Conservation (phyloP, 768 basidiomycete genomes). For the Tephrocybe sp. region DNA sequence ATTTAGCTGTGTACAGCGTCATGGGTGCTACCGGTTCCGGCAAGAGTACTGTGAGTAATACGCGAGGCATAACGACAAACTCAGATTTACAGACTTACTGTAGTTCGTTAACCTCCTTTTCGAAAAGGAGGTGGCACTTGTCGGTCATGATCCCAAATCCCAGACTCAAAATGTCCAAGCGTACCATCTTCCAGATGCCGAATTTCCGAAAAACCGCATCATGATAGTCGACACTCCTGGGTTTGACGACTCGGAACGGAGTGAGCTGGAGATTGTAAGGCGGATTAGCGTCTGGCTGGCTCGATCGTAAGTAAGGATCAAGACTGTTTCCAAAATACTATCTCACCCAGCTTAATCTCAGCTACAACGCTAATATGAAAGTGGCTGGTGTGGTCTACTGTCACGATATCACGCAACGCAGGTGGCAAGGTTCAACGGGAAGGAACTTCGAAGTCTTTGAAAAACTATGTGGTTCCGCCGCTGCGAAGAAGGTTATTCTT, state of each 20-base stretch:
- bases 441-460: conserved; percentile 27
- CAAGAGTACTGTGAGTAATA: not conserved
- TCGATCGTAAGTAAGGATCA: not conserved
- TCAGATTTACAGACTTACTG: not conserved
- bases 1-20: not conserved
- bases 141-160: not conserved
- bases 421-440: conserved; percentile 1
- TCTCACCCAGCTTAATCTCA: not conserved
- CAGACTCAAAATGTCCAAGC: not conserved
- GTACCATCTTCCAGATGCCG: not conserved
- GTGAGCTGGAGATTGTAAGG: not conserved
- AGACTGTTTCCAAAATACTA: not conserved
- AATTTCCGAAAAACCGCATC: not conserved
- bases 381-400: conserved; percentile 3
- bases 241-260: not conserved
- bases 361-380: not conserved
- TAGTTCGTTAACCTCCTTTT: not conserved
- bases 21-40: conserved; percentile 1
- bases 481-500: conserved; percentile 26
- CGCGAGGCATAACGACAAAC: not conserved
- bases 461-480: conserved; percentile 29
- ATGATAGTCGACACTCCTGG: not conserved
- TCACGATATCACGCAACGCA: conserved; percentile 2
- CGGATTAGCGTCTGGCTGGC: conserved; percentile 1
- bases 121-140: not conserved